These are phyloP conservation scores for Tagetes erecta DNA, from an alignment of 129 eudicot species.

Conservation along the genomic window DNA sequence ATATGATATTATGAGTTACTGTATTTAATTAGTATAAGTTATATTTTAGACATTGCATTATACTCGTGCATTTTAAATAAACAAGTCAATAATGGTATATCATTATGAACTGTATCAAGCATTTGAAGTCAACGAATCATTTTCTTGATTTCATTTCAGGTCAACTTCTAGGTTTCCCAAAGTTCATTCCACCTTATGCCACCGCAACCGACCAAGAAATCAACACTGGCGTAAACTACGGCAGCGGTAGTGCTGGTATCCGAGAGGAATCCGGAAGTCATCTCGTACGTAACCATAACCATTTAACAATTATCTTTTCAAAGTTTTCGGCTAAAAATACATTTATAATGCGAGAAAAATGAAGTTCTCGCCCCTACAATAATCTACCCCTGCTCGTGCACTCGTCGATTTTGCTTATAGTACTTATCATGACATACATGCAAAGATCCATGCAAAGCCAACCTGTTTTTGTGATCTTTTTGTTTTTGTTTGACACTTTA, in stretches of 20 bases:
- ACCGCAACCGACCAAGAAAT: conserved; percentile 31
- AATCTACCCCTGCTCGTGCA: too few species aligned
- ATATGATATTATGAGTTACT: neutral
- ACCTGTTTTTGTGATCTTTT: too few species aligned
- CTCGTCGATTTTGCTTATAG: too few species aligned
- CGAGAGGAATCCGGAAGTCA: conserved; percentile 41
- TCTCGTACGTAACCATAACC: neutral
- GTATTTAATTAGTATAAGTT: neutral
- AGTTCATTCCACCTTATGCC: conserved; percentile 40
- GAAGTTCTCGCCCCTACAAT: too few species aligned
- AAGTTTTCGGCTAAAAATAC: too few species aligned
- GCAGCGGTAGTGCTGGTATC: conserved; percentile 38
- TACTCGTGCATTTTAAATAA: neutral
- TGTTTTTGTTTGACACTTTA: too few species aligned
- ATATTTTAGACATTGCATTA: neutral
- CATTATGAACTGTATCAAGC: neutral
- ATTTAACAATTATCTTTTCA: too few species aligned
- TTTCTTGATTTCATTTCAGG: conserved; percentile 26
- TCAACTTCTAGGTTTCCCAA: conserved; percentile 33
- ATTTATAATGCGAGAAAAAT: too few species aligned
- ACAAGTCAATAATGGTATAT: neutral
- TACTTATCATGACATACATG: too few species aligned
- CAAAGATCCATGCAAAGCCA: too few species aligned
- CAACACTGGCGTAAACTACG: conserved; percentile 42
- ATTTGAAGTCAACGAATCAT: neutral